Evolutionary conservation across 2,329 filamentous ascomycete genomes (phyloP), one percentile per base, ranked within the genome.

Genomic region (Diaporthe humulicola): DNA sequence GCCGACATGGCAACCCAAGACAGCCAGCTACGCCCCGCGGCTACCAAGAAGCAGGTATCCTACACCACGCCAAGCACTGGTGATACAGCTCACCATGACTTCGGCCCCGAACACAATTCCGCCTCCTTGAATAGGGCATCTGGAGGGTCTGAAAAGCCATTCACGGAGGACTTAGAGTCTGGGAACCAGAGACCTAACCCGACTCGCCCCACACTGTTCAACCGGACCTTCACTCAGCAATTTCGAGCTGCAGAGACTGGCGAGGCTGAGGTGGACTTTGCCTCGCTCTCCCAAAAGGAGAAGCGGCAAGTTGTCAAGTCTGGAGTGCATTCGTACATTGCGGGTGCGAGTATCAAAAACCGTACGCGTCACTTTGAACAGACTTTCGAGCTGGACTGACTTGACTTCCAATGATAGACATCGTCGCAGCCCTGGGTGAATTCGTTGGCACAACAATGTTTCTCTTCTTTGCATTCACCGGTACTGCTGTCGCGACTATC

Each of bases 391-490:
- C 48, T 40, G 38, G 7, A 15, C 64, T 69, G 25, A 69, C 45
- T 22, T n/a, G 10, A 4, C 15, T 4, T 36, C n/a, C 10, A 25
- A 40, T 8, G n/a, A 54, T 15, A 69, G 64, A 69, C 25, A 52
- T 69, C 25, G 9, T 69, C n/a, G 64, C 64, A 33, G 64, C 64
- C 33, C 17, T 69, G 30, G 83, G 84, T 67, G 85, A 87, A 78
- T 85, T 86, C 71, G 81, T 85, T 40, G 85, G 85, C 50, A 86
- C 85, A 2, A 86, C 86, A 52, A 76, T 85, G 73, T 87, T 87
- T 76, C 82, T 86, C 12, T 86, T 84, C 79, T 84, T 86, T 70
- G 82, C 80, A 28, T 86, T 86, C 76, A 80, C 81, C 14, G 82
- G 81, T 25, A 82, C 81, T 78, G 78, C 79, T 42, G 42, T 80